These are phyloP conservation scores for Psidium guajava DNA, from an alignment of 345 rosid species.

Conservation along the genomic window DNA sequence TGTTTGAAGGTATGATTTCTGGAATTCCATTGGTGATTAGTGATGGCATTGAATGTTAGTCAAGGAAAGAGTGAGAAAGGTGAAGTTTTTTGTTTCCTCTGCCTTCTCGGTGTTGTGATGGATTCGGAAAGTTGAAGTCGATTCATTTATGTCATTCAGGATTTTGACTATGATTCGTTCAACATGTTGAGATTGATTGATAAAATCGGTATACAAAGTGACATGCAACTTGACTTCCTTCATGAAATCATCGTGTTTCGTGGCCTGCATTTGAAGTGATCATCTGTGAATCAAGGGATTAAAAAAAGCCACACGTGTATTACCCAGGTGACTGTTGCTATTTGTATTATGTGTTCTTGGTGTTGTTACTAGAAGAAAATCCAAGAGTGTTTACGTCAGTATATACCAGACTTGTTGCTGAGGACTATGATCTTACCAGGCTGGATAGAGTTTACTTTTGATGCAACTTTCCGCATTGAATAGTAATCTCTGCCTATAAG, in stretches of 20 bases:
- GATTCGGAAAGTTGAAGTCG: neutral
- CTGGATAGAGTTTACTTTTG: neutral
- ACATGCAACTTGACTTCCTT: neutral
- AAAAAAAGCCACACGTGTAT: neutral
- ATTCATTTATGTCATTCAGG: neutral
- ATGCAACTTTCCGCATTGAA: neutral
- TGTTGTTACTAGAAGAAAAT: neutral
- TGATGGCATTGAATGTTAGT: neutral
- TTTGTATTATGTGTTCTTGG: neutral
- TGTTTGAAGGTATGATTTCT: constrained; percentile 54
- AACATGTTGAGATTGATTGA: neutral
- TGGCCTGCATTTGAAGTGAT: neutral
- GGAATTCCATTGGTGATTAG: neutral
- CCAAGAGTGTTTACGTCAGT: neutral
- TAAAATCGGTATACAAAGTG: neutral
- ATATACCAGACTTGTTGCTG: neutral
- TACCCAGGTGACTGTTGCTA: neutral
- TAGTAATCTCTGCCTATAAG: neutral
- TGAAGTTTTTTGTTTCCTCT: neutral
- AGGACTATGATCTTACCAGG: neutral
- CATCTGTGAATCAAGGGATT: neutral
- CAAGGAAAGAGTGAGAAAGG: neutral
- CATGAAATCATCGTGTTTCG: neutral
- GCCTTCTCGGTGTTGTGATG: neutral
- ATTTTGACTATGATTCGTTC: neutral